A percentile compares a stretch with the other conserved stretches of the same genome.
These are phyloP conservation scores for Xanthoparmelia taractica DNA, from an alignment of 495 filamentous ascomycete genomes.

Conservation along the genomic window DNA sequence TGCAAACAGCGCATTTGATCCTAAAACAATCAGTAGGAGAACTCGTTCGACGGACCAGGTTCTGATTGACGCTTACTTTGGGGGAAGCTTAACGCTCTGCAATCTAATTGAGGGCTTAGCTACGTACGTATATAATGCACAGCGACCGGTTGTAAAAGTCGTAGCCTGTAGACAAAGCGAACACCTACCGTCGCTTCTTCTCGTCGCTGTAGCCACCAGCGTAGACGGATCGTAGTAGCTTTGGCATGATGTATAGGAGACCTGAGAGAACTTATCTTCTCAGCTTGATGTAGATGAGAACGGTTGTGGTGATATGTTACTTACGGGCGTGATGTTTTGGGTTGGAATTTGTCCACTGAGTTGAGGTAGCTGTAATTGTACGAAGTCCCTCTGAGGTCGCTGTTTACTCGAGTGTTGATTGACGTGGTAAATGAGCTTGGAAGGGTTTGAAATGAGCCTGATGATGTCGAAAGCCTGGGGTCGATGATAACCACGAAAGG, in stretches of 20 bases:
- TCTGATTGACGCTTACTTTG: constrained; percentile 27
- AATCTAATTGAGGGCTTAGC: constrained; percentile 21
- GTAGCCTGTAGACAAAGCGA: background rate
- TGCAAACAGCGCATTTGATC: constrained; percentile 44
- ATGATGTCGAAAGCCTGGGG: background rate
- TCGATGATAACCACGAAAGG: background rate
- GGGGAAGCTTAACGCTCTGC: constrained; percentile 26
- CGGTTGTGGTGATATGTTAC: background rate
- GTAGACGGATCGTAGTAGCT: constrained; percentile 22
- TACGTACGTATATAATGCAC: background rate
- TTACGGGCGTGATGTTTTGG: background rate
- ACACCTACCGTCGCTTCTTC: constrained; percentile 27
- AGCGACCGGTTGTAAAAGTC: background rate
- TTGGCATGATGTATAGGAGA: background rate
- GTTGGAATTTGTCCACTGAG: background rate
- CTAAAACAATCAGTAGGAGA: constrained; percentile 25
- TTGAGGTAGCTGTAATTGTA: background rate
- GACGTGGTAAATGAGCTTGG: background rate
- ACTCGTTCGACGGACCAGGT: background rate
- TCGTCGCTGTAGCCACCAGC: constrained; percentile 30
- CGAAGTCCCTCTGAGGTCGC: background rate
- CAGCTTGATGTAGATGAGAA: background rate
- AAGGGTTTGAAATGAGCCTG: background rate
- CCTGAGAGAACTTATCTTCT: background rate
- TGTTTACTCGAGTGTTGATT: background rate